Base-by-base conservation (phyloP, 2,329 filamentous ascomycete species). In the Ilyonectria robusta region DNA sequence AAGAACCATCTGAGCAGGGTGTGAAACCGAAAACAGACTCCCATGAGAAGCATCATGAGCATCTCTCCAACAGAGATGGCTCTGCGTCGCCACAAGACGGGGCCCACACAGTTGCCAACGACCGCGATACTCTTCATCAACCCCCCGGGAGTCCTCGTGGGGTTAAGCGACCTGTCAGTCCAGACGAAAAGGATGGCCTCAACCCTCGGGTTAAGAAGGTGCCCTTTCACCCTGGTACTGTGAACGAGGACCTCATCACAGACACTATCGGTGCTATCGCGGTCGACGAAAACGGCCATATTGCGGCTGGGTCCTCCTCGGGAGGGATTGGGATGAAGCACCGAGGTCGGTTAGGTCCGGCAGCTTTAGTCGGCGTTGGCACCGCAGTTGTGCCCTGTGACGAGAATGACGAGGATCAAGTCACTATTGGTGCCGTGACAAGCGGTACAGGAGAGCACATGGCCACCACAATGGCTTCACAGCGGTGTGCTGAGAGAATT, bases 261-360 rank as follows among this genome's bases (percentile, higher is more conserved):
- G 96, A 99, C 83, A 99, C 96, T 13, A 94, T 99, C 66, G 96
- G 97, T 50, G 96, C 95, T 31, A 97, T 99, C 77, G 96, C 94
- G 11, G 91, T 99, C 70, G 96, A 99, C 76, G 87, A 88, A 56
- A 89, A 87, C 73, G 96, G 96, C 17, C 92, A 92, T 65, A 97
- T 99, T 77, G 95, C 97, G 5, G 96, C 95, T 4, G 96, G 93
- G 17, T 97, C 96, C 2, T 99, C 96, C 2, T 99, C 97, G 17
- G 96, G 96, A 6, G 96, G 96, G 1, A 99, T 99, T 78, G 95
- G 96, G 31, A 98, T 99, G 95, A 99, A 99, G 79, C 95, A 97
- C 80, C 90, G 91, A 67, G 97, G 96, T 6, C 92, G 96, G 40
- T 88, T 97, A 69, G 97, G 96, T 0, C 96, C 96, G 35, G 97